Evolutionary conservation across 352 stramenopile genomes (phyloP), one percentile per base, ranked within the genome.

Genomic region (Phytophthora sp.): DNA sequence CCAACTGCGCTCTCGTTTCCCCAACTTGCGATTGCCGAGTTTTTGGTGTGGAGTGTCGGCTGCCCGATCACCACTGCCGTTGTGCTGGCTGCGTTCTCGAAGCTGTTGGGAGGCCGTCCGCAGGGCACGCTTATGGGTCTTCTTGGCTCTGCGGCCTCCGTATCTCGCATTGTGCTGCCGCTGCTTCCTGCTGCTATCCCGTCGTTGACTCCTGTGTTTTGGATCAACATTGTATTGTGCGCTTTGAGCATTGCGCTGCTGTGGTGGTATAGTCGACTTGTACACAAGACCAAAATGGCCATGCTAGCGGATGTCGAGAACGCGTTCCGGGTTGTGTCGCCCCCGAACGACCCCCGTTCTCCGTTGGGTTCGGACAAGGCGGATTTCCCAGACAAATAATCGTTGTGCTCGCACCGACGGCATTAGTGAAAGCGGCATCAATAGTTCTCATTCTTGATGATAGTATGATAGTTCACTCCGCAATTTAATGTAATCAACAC

Each of bases 71-170:
- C 77, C 9, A 89, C 82, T 0, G 80, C 82, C 0, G 80, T 90
- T 20, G 78, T 85, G 21, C 56, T 92, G 7, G 78, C 83, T 4
- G 80, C 83, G 0, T 92, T 90, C 26, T 90, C 80, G 12, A 89
- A 89, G 54, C 55, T 90, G 39, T 61, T 92, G 8, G 83, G 83
- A 13, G 74, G 76, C 10, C 76, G 81, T 13, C 83, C 82, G 4
- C 83, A 92, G 41, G 83, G 83, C n/a, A 92, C 81, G 10, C 71
- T 89, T 17, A 92, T 92, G 83, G 83, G 83, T 5, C 51, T 90
- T 24, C 62, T 92, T 0, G 83, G 83, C 6, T 90, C 83, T 2
- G 79, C 83, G 6, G 80, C 77, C 7, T 92, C 83, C 0, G 71
- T 90, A 2, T 88, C 79, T 34, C 80, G 83, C 15, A 92, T 92